These are phyloP conservation scores for Corchorus capsularis DNA, from an alignment of 345 rosid species.

Conservation along the genomic window DNA sequence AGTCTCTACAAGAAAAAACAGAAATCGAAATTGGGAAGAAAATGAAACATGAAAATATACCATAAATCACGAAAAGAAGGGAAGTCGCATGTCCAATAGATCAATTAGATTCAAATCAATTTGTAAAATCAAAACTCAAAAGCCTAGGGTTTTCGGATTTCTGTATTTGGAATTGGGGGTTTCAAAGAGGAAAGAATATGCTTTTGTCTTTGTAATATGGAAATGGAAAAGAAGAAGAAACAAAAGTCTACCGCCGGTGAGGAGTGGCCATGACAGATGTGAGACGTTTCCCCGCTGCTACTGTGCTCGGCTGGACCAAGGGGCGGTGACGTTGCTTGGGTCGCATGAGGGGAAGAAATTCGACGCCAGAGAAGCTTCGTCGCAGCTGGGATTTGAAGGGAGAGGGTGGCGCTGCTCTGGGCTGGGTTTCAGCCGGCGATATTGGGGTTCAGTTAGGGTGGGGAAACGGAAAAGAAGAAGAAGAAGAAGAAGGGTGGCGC, in stretches of 20 bases:
- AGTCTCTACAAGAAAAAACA: neutral
- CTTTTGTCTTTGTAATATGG: conserved; percentile 9
- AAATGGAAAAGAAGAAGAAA: neutral
- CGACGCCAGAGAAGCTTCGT: too few species aligned
- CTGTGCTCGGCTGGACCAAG: too few species aligned
- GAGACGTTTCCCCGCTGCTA: too few species aligned
- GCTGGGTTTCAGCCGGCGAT: too few species aligned
- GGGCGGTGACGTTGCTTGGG: too few species aligned
- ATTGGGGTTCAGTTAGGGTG: too few species aligned
- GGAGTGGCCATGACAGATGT: too few species aligned
- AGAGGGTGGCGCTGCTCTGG: too few species aligned
- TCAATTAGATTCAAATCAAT: neutral
- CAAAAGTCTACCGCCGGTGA: neutral
- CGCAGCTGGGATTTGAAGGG: too few species aligned
- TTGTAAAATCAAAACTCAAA: neutral
- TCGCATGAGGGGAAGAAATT: too few species aligned
- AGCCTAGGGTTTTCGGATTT: conserved; percentile 6
- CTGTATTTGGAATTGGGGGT: neutral
- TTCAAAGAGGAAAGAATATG: conserved; percentile 33
- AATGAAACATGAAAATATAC: conserved; percentile 13
- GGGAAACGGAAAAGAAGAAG: too few species aligned
- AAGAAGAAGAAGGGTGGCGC: too few species aligned
- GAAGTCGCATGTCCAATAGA: neutral
- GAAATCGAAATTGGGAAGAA: neutral
- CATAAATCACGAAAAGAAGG: neutral